Percentiles rank a stretch among this genome's conserved stretches.
Evolutionary conservation across 2,329 filamentous ascomycete species (phyloP).

Genomic region (Graphilbum fragrans): DNA sequence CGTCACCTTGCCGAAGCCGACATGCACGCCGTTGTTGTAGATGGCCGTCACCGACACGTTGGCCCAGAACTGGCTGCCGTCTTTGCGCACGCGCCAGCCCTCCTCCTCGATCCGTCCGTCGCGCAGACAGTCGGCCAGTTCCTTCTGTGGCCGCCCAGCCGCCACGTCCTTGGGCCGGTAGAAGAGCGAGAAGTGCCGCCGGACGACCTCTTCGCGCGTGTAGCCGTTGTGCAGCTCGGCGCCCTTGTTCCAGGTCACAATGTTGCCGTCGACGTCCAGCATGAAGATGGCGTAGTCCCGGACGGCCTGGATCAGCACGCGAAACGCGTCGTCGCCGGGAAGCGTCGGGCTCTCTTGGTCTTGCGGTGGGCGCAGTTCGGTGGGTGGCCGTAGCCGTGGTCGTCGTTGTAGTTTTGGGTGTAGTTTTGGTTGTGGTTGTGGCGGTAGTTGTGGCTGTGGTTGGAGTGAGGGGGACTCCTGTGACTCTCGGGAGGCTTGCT

Average conservation of each 20-base stretch:
- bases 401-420: too few relatives aligned
- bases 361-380: too few relatives aligned
- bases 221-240: constrained; percentile 45
- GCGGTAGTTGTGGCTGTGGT: too few relatives aligned
- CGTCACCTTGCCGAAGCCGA: constrained; percentile 48
- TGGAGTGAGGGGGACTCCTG: too few relatives aligned
- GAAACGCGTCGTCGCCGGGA: constrained; percentile 33
- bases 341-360: too few relatives aligned
- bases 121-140: constrained; percentile 37
- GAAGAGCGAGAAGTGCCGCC: constrained; percentile 45
- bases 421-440: too few relatives aligned
- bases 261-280: constrained; percentile 40
- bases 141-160: constrained; percentile 34
- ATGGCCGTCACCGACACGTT: constrained; percentile 47
- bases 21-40: constrained; percentile 35
- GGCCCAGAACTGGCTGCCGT: constrained; percentile 47
- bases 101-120: constrained; percentile 46
- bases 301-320: constrained; percentile 48
- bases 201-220: constrained; percentile 38
- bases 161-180: constrained; percentile 38
- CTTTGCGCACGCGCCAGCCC: constrained; percentile 46
- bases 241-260: constrained; percentile 46
- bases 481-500: too few relatives aligned
- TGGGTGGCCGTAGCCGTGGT: neutral
- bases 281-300: constrained; percentile 54